These are phyloP conservation scores for Venturia pyrina DNA, from an alignment of 2,329 filamentous ascomycete species.

Conservation along the genomic window DNA sequence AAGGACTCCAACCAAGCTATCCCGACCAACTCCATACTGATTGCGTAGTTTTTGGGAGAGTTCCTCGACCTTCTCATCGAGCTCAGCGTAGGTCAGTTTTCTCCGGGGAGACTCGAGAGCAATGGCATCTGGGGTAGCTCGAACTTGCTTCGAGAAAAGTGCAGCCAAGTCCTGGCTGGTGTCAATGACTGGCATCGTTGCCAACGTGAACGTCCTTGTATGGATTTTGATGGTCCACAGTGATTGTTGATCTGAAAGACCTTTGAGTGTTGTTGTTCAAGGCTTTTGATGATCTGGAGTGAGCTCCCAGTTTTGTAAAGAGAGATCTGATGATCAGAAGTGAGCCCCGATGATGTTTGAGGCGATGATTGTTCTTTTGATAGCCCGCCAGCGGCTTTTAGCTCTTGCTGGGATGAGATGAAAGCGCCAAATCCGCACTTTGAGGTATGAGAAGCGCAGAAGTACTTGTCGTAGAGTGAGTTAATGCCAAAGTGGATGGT, in stretches of 20 bases:
- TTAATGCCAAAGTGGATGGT: not conserved
- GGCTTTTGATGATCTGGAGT: too few relatives aligned
- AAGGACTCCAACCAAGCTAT: constrained; percentile 65
- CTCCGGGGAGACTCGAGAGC: constrained; percentile 62
- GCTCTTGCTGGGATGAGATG: not conserved
- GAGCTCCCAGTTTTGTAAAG: too few relatives aligned
- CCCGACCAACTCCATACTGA: constrained; percentile 58
- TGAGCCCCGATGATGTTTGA: not conserved
- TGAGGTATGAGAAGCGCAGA: not conserved
- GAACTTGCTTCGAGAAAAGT: constrained; percentile 60
- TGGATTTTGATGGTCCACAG: not conserved
- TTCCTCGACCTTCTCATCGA: constrained; percentile 56
- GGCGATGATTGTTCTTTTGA: not conserved
- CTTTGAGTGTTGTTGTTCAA: too few relatives aligned
- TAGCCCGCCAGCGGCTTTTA: not conserved
- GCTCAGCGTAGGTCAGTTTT: constrained; percentile 61
- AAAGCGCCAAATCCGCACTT: not conserved
- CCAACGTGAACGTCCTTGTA: not conserved
- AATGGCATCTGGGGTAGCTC: constrained; percentile 56
- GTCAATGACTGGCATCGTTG: constrained; percentile 55
- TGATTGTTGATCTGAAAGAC: not conserved
- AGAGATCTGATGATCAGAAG: not conserved
- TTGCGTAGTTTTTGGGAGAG: constrained; percentile 53
- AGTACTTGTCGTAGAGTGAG: not conserved
- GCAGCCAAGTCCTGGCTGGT: constrained; percentile 61